Conservation (phyloP, 805 yeast genomes). For the Saccharomycopsis capsularis region DNA sequence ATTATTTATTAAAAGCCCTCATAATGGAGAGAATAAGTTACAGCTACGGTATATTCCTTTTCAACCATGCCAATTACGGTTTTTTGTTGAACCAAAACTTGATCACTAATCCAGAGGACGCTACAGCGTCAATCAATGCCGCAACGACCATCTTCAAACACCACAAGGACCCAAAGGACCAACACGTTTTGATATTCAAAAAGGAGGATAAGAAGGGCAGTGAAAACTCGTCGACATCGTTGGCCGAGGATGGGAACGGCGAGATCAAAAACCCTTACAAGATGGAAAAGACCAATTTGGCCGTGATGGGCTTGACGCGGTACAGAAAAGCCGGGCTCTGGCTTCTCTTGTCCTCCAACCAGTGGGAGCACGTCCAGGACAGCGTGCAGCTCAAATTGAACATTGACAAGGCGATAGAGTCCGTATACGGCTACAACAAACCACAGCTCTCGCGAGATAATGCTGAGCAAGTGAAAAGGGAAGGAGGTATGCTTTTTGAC, state of each 20-base stretch:
- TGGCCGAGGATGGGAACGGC: neutral
- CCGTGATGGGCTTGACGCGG: constrained; percentile 50
- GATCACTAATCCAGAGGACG: constrained; percentile 2
- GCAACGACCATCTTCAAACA: constrained; percentile 27
- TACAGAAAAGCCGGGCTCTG: constrained; percentile 71
- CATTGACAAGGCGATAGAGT: neutral
- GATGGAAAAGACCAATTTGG: constrained; percentile 30
- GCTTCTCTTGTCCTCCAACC: constrained; percentile 65
- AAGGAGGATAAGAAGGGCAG: neutral
- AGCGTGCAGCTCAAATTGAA: constrained; percentile 4
- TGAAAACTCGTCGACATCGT: too few species aligned
- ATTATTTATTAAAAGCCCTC: constrained; percentile 40
- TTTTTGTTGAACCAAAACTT: constrained; percentile 21
- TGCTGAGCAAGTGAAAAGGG: neutral
- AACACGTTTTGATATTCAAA: neutral
- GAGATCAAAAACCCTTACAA: constrained; percentile 30
- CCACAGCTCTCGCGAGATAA: neutral
- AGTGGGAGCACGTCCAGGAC: constrained; percentile 41
- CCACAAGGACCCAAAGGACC: constrained; percentile 23
- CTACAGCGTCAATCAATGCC: constrained; percentile 1
- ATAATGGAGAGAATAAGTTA: constrained; percentile 48
- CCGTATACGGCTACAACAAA: constrained; percentile 3
- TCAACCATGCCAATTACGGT: constrained; percentile 31
- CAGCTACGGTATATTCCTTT: constrained; percentile 41
- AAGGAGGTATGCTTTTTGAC: neutral